Conservation (phyloP, 192 early-diverging fungal species). For the Backusella macrospora region DNA sequence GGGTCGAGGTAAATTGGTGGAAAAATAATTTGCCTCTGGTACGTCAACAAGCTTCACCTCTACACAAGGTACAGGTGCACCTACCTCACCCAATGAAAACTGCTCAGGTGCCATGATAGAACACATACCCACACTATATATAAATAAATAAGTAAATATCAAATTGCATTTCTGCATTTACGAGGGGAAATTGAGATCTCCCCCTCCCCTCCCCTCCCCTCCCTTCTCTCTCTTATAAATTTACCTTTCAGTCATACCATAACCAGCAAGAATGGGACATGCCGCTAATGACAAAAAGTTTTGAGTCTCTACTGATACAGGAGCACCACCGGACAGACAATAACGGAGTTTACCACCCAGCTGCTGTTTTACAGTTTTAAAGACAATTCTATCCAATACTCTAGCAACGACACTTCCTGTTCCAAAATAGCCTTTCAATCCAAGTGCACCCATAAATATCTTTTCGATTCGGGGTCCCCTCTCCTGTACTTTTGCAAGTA, state of each 20-base stretch:
- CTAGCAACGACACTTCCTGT: constrained; percentile 66
- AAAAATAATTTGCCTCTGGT: constrained; percentile 61
- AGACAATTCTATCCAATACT: constrained; percentile 78
- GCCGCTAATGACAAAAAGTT: constrained; percentile 74
- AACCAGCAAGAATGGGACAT: constrained; percentile 84
- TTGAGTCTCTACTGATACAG: constrained; percentile 84
- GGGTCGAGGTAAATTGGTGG: constrained; percentile 60
- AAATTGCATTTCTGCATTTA: neutral
- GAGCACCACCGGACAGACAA: constrained; percentile 88
- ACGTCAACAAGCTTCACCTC: constrained; percentile 84
- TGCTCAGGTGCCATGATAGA: constrained; percentile 67
- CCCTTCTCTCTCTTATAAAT: neutral
- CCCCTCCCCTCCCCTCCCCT: too few species aligned
- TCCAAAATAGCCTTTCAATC: constrained; percentile 67
- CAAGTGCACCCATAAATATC: constrained; percentile 76
- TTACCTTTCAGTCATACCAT: constrained; percentile 61
- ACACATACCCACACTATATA: constrained; percentile 50
- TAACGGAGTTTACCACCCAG: constrained; percentile 84
- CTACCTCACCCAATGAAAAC: constrained; percentile 64
- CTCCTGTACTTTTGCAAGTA: constrained; percentile 43
- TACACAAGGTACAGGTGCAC: constrained; percentile 72
- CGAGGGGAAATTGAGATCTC: neutral
- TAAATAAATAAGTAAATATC: neutral
- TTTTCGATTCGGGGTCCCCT: constrained; percentile 53
- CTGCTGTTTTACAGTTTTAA: constrained; percentile 79